phyloP scores from a whole-genome alignment of 371 early-diverging fungal genomes.

The Blakeslea trispora region DNA sequence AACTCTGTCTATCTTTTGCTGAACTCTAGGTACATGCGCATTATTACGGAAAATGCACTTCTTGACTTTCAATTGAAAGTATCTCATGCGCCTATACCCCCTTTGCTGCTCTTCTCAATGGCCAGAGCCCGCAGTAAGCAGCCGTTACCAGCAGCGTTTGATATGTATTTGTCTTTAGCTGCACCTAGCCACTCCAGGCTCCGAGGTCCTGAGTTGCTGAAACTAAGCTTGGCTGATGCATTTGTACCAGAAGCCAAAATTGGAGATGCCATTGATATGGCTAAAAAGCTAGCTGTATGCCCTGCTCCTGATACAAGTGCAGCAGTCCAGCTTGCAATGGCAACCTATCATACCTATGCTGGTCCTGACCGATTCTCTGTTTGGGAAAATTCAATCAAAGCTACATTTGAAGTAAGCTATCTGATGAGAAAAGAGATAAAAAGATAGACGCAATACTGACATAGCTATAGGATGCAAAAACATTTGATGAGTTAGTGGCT shows the following conservation, averaged over 20 bases:
- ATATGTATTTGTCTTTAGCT: conserved; percentile 50
- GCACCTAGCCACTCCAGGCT: conserved; percentile 46
- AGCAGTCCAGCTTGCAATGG: conserved; percentile 48
- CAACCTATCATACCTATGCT: conserved; percentile 52
- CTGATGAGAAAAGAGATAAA: not conserved
- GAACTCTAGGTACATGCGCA: conserved; percentile 38
- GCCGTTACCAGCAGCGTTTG: conserved; percentile 38
- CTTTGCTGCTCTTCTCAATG: conserved; percentile 31
- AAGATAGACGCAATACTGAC: no score
- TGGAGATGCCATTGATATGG: conserved; percentile 37
- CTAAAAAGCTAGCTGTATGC: conserved; percentile 43
- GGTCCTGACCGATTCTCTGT: conserved; percentile 59
- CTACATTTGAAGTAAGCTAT: conserved; percentile 50
- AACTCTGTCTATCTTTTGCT: conserved; percentile 44
- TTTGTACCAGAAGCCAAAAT: conserved; percentile 56
- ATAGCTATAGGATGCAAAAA: conserved; percentile 19
- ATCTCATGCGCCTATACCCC: conserved; percentile 44
- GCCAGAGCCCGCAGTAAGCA: conserved; percentile 26
- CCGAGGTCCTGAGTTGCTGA: conserved; percentile 55
- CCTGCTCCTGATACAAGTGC: conserved; percentile 44
- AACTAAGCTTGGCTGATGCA: conserved; percentile 52
- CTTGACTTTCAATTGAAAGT: conserved; percentile 28
- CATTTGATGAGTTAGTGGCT: conserved; percentile 26
- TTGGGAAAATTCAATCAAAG: conserved; percentile 53
- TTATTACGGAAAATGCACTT: conserved; percentile 52